Evolutionary conservation across 2,329 filamentous ascomycete species (phyloP).

Genomic region (Beauveria australis): DNA sequence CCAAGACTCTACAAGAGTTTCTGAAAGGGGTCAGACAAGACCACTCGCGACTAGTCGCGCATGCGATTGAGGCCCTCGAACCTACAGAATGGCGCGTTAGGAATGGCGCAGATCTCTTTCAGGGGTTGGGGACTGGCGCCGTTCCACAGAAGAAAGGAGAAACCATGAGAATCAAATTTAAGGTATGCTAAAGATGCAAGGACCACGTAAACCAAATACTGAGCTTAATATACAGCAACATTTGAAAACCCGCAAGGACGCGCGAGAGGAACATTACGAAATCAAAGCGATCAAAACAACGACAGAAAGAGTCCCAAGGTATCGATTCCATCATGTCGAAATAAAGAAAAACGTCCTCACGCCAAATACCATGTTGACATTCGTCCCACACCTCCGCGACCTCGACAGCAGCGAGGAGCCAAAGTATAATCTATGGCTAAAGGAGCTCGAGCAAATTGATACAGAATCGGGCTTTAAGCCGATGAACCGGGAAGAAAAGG

Average conservation of each 20-base stretch:
- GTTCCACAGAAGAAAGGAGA: conserved; percentile 27
- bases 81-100: conserved; percentile 30
- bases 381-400: conserved; percentile 51
- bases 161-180: conserved; percentile 42
- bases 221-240: conserved; percentile 28
- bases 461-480: conserved; percentile 49
- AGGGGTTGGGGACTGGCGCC: conserved; percentile 30
- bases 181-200: conserved; percentile 27
- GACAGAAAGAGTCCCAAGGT: conserved; percentile 45
- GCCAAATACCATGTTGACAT: conserved; percentile 51
- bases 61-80: conserved; percentile 37
- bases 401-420: conserved; percentile 48
- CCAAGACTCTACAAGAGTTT: conserved; percentile 26
- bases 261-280: conserved; percentile 31
- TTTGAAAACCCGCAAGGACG: conserved; percentile 35
- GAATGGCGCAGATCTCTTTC: conserved; percentile 40
- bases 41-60: conserved; percentile 37
- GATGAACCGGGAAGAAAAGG: conserved; percentile 43
- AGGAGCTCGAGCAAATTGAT: conserved; percentile 50
- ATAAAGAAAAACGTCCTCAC: conserved; percentile 52
- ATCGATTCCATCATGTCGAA: conserved; percentile 52
- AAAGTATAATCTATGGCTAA: conserved; percentile 47
- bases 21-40: conserved; percentile 36
- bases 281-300: conserved; percentile 41
- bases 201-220: neutral